phyloP scores from a whole-genome alignment of 441 rosid species.

The Oxalis stricta region DNA sequence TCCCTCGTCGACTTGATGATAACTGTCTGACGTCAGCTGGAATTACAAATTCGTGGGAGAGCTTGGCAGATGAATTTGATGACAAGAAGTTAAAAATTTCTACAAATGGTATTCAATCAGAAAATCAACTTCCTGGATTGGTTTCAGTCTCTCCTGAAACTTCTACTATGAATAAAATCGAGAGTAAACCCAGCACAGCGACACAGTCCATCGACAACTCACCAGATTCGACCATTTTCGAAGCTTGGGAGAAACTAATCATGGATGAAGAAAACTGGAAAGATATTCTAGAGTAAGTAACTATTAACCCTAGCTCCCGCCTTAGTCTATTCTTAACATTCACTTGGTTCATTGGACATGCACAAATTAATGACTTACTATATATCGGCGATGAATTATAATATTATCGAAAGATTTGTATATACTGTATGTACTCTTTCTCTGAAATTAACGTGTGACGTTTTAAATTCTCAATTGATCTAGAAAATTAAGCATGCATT shows the following conservation, averaged over 20 bases:
- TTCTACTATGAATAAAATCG: constrained; percentile 13
- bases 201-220: not conserved
- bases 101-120: constrained; percentile 8
- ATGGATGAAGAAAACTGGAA: constrained; percentile 49
- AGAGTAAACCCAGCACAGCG: constrained; percentile 14
- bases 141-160: constrained; percentile 26
- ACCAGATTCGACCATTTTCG: constrained; percentile 18
- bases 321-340: not conserved
- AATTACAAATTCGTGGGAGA: constrained; percentile 6
- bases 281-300: constrained; percentile 40
- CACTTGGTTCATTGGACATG: not conserved
- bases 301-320: not conserved
- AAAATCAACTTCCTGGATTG: constrained; percentile 25
- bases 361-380: not conserved
- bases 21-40: constrained; percentile 1
- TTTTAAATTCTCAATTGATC: not conserved
- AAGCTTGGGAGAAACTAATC: constrained; percentile 36
- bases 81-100: constrained; percentile 4
- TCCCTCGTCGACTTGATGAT: not conserved
- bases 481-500: no score
- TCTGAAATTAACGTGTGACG: not conserved
- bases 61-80: constrained; percentile 3
- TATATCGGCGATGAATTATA: not conserved
- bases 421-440: not conserved
- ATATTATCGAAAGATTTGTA: not conserved